Evolutionary conservation across 192 early-diverging fungal genomes (phyloP).

Genomic region (Thoreauomyces humboldtii): DNA sequence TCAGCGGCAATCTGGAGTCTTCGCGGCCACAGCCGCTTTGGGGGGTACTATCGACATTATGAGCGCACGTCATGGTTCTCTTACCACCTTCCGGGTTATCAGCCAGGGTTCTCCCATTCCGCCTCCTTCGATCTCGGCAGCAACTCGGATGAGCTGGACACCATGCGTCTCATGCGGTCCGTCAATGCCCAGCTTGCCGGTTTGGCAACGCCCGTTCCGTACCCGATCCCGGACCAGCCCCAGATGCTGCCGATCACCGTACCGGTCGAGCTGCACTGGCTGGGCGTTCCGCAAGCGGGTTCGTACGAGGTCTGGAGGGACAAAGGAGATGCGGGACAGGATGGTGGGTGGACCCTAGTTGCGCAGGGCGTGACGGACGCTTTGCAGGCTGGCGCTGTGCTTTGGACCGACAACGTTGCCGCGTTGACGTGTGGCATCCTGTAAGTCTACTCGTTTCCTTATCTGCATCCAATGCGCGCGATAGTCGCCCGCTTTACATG

Average conservation of each 20-base stretch:
- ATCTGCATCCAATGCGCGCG: no score
- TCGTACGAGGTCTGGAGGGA: slow-evolving; percentile 7
- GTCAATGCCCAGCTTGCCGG: not conserved
- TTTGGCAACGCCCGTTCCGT: not conserved
- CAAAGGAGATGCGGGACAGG: not conserved
- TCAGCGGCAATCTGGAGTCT: not conserved
- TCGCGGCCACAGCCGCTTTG: not conserved
- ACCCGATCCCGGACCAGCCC: not conserved
- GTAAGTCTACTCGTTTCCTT: no score
- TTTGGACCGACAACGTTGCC: no score
- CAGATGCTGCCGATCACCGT: not conserved
- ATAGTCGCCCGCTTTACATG: no score
- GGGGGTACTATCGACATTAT: not conserved
- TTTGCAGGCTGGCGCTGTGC: no score
- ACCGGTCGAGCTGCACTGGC: slow-evolving; percentile 12
- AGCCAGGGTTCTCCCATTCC: not conserved
- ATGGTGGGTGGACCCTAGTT: not conserved
- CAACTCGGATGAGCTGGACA: not conserved
- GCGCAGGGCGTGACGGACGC: slow-evolving; percentile 7
- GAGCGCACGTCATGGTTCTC: not conserved
- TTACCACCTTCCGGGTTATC: not conserved
- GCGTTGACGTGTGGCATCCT: no score
- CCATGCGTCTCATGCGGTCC: not conserved
- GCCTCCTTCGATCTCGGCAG: not conserved
- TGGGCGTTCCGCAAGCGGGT: slow-evolving; percentile 8